Evolutionary conservation across 1,284 basidiomycete species (phyloP).

Genomic region (Malassezia arunalokei): DNA sequence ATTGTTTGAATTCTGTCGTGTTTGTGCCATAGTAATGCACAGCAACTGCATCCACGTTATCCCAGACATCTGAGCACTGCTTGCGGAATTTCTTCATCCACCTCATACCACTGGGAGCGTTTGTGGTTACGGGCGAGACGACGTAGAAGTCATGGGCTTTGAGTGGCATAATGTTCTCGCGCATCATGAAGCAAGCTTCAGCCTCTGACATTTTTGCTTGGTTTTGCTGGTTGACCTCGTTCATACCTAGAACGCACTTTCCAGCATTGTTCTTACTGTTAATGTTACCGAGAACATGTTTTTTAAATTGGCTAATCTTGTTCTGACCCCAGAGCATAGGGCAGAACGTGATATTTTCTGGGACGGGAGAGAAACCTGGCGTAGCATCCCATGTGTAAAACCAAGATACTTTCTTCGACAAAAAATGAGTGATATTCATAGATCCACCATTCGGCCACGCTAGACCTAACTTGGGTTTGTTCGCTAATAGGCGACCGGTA

Average conservation of each 20-base stretch:
- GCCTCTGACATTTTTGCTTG: conserved; percentile 27
- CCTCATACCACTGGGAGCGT: conserved; percentile 21
- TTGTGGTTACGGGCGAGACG: conserved; percentile 31
- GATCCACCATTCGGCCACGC: conserved; percentile 29
- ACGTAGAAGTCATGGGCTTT: conserved; percentile 32
- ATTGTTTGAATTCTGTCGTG: conserved; percentile 23
- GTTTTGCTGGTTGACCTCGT: conserved; percentile 34
- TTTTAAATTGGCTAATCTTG: conserved; percentile 22
- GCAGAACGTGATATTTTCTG: conserved; percentile 30
- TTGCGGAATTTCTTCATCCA: conserved; percentile 31
- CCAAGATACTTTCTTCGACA: conserved; percentile 25
- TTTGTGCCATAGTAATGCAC: conserved; percentile 36
- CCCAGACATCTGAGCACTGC: conserved; percentile 22
- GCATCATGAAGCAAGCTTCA: conserved; percentile 27
- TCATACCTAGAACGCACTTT: conserved; percentile 36
- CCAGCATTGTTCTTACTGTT: conserved; percentile 23
- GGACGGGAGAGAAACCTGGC: conserved; percentile 24
- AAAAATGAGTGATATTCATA: conserved; percentile 28
- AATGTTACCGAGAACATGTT: conserved; percentile 24
- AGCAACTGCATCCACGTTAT: conserved; percentile 31
- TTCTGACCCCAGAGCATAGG: conserved; percentile 39
- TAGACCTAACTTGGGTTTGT: conserved; percentile 26
- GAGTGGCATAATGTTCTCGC: conserved; percentile 27
- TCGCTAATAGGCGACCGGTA: not conserved
- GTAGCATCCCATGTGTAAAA: conserved; percentile 31